These are phyloP conservation scores for Xylaria arbuscula DNA, from an alignment of 2,329 filamentous ascomycete genomes.

Conservation along the genomic window DNA sequence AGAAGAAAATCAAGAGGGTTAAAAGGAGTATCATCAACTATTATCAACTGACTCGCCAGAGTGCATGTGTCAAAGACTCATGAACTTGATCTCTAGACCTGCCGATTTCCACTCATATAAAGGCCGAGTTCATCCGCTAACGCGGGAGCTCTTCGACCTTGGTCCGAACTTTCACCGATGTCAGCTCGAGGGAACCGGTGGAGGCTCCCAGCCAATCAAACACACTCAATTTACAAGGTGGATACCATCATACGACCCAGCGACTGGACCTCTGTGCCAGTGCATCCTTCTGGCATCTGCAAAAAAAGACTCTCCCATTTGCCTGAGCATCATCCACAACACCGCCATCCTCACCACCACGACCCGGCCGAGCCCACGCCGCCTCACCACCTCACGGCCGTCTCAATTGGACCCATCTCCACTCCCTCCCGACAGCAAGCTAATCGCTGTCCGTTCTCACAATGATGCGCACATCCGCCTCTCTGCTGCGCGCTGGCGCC, in stretches of 20 bases:
- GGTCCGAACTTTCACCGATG: constrained; percentile 42
- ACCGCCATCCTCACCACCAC: constrained; percentile 33
- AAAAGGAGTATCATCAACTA: too few relatives aligned
- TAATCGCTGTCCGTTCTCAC: constrained; percentile 25
- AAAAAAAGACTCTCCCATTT: constrained; percentile 47
- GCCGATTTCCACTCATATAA: not conserved
- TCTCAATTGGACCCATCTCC: constrained; percentile 46
- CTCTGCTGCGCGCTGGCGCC: constrained; percentile 61
- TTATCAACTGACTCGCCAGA: too few relatives aligned
- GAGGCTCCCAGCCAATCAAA: constrained; percentile 28
- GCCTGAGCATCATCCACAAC: constrained; percentile 32
- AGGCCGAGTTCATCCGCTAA: constrained; percentile 4
- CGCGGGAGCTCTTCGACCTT: constrained; percentile 25
- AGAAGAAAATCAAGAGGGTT: too few relatives aligned
- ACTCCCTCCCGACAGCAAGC: constrained; percentile 37
- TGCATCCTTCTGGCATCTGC: constrained; percentile 36
- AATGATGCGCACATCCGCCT: constrained; percentile 67
- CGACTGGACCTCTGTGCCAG: constrained; percentile 26
- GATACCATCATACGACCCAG: constrained; percentile 45
- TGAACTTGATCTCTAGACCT: too few relatives aligned
- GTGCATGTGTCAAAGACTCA: too few relatives aligned
- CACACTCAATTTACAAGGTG: constrained; percentile 39
- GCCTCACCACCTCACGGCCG: constrained; percentile 37
- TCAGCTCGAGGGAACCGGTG: constrained; percentile 38
- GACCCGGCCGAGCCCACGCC: constrained; percentile 25